Evolutionary conservation across 2,329 filamentous ascomycete species (phyloP).

Genomic region (Fusarium tricinctum): DNA sequence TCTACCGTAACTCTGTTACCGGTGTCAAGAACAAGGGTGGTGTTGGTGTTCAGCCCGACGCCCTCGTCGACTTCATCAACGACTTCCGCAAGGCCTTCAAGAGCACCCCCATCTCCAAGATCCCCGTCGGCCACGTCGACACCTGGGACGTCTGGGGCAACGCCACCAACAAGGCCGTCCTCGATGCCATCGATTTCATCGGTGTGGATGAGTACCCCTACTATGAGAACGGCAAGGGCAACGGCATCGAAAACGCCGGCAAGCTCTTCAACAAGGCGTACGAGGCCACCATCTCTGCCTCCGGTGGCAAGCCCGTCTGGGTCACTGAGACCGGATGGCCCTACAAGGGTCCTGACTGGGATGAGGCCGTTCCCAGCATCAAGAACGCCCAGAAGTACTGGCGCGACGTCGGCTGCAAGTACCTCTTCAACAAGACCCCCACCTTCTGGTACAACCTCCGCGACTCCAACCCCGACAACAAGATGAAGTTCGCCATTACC

Average conservation of each 20-base stretch:
- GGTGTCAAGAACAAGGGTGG: constrained; percentile 74
- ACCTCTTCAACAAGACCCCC: constrained; percentile 67
- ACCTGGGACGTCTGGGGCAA: constrained; percentile 76
- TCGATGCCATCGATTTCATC: constrained; percentile 74
- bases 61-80: constrained; percentile 75
- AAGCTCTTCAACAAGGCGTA: constrained; percentile 68
- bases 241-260: constrained; percentile 68
- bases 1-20: constrained; percentile 73
- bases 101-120: constrained; percentile 58
- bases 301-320: constrained; percentile 69
- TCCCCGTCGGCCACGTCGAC: constrained; percentile 75
- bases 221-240: constrained; percentile 70
- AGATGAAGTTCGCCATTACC: constrained; percentile 70
- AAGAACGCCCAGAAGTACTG: constrained; percentile 75
- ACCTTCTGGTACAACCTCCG: constrained; percentile 74
- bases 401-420: constrained; percentile 71
- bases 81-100: constrained; percentile 72
- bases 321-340: constrained; percentile 78
- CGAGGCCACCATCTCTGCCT: constrained; percentile 60
- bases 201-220: constrained; percentile 77
- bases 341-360: constrained; percentile 65
- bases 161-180: constrained; percentile 69
- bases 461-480: constrained; percentile 72
- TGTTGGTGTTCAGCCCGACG: constrained; percentile 69
- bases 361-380: constrained; percentile 67